Conservation (phyloP, 2,329 filamentous ascomycete species). For the Alternaria infectoria region DNA sequence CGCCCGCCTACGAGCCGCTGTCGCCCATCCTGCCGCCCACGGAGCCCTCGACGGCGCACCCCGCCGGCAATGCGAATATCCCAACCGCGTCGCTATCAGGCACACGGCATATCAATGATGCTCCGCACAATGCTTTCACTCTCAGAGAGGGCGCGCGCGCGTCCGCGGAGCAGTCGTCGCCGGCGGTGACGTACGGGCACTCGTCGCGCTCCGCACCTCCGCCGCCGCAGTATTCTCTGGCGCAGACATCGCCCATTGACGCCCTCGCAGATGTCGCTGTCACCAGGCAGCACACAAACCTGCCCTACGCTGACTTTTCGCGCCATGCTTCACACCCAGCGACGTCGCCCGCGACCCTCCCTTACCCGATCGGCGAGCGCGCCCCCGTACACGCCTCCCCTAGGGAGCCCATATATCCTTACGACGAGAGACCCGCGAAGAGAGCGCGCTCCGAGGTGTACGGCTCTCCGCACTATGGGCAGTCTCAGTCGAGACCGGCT, state of each 20-base stretch:
- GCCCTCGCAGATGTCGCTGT: constrained; percentile 52
- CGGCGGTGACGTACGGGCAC: constrained; percentile 19
- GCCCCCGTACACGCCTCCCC: constrained; percentile 30
- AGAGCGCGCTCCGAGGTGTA: constrained; percentile 65
- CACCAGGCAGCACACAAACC: constrained; percentile 46
- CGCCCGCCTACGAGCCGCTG: constrained; percentile 44
- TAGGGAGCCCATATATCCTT: constrained; percentile 12
- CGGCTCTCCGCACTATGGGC: constrained; percentile 49
- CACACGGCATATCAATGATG: constrained; percentile 18
- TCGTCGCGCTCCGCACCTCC: constrained; percentile 31
- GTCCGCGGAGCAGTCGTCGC: constrained; percentile 14
- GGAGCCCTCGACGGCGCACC: constrained; percentile 24
- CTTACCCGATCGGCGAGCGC: constrained; percentile 28
- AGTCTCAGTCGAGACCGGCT: constrained; percentile 50
- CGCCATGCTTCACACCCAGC: constrained; percentile 29
- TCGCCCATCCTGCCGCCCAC: constrained; percentile 39
- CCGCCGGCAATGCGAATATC: constrained; percentile 27
- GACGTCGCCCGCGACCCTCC: constrained; percentile 24
- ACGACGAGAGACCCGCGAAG: constrained; percentile 62
- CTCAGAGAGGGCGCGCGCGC: constrained; percentile 11
- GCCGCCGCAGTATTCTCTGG: constrained; percentile 30
- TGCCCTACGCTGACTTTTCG: constrained; percentile 31
- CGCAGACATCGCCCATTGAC: constrained; percentile 50
- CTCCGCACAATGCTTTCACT: neutral
- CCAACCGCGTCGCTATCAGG: constrained; percentile 12